Conservation (phyloP, 139 green algal genomes). For the Chlorella vulgaris region DNA sequence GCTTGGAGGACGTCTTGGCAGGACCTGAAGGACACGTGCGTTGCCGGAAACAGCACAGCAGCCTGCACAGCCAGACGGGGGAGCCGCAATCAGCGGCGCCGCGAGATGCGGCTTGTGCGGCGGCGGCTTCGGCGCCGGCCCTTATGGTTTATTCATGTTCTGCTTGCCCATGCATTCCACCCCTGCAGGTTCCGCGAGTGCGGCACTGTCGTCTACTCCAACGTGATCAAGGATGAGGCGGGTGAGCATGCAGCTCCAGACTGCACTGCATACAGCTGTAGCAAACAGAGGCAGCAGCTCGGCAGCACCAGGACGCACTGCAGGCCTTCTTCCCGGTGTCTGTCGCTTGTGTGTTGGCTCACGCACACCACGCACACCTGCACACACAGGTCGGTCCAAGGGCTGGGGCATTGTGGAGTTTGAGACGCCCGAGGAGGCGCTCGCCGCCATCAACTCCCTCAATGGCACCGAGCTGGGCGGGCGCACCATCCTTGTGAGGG, state of each 20-base stretch:
- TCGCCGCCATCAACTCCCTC: constrained; percentile 68
- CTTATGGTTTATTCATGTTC: background rate
- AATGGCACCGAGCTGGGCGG: constrained; percentile 80
- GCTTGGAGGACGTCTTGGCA: constrained; percentile 89
- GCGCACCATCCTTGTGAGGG: constrained; percentile 88
- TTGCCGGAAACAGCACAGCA: too few species aligned
- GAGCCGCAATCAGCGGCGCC: too few species aligned
- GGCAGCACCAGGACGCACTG: too few species aligned
- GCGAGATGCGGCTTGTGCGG: too few species aligned
- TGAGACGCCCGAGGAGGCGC: constrained; percentile 67
- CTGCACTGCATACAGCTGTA: too few species aligned
- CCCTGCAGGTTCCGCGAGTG: constrained; percentile 70
- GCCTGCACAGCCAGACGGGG: too few species aligned
- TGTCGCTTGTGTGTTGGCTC: background rate
- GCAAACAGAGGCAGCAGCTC: too few species aligned
- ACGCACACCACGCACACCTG: too few species aligned
- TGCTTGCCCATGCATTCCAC: background rate
- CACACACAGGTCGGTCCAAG: constrained; percentile 81
- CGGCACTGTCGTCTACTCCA: constrained; percentile 89
- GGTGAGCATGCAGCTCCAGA: constrained; percentile 55
- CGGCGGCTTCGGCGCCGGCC: background rate
- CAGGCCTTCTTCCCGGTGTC: background rate
- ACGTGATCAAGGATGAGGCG: constrained; percentile 85
- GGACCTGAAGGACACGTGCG: constrained; percentile 86
- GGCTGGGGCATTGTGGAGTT: constrained; percentile 93